Evolutionary conservation across 2,329 filamentous ascomycete species (phyloP).

Genomic region (Bimuria novae-zelandiae): DNA sequence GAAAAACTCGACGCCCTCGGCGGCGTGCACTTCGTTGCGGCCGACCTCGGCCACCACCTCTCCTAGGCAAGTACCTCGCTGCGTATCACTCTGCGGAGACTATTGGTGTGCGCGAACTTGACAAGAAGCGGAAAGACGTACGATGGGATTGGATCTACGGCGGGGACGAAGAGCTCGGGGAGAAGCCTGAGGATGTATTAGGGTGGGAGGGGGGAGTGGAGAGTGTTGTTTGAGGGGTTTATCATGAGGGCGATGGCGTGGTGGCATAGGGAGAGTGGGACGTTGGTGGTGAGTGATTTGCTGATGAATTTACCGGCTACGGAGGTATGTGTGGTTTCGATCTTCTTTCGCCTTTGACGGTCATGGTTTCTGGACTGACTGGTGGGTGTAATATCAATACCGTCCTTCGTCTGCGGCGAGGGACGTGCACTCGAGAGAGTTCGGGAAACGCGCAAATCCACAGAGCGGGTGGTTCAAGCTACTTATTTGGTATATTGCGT

Average conservation of each 20-base stretch:
- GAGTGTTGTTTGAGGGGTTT: constrained; percentile 22
- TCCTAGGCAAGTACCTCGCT: no score
- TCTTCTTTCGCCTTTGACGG: no score
- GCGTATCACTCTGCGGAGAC: no score
- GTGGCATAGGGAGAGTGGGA: constrained; percentile 18
- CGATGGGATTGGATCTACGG: constrained; percentile 19
- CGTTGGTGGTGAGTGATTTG: constrained; percentile 19
- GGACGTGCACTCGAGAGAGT: constrained; percentile 13
- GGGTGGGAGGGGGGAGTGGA: constrained; percentile 18
- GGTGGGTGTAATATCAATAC: no score
- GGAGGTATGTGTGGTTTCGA: constrained; percentile 12
- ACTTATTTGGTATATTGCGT: constrained; percentile 19
- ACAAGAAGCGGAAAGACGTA: constrained; percentile 18
- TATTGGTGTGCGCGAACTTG: constrained; percentile 17
- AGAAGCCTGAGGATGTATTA: constrained; percentile 20
- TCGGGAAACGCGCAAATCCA: constrained; percentile 20
- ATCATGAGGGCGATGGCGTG: constrained; percentile 23
- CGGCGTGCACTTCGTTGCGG: no score
- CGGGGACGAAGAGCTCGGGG: constrained; percentile 8
- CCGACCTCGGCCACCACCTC: no score
- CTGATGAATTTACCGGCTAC: constrained; percentile 23
- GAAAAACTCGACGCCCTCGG: no score
- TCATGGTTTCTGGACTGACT: no score
- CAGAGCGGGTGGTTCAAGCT: constrained; percentile 19
- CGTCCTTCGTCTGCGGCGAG: constrained; percentile 13